A percentile compares a stretch with the other conserved stretches of the same genome.
Evolutionary conservation across 1,284 basidiomycete genomes (phyloP).

Genomic region (Inonotus hispidus): DNA sequence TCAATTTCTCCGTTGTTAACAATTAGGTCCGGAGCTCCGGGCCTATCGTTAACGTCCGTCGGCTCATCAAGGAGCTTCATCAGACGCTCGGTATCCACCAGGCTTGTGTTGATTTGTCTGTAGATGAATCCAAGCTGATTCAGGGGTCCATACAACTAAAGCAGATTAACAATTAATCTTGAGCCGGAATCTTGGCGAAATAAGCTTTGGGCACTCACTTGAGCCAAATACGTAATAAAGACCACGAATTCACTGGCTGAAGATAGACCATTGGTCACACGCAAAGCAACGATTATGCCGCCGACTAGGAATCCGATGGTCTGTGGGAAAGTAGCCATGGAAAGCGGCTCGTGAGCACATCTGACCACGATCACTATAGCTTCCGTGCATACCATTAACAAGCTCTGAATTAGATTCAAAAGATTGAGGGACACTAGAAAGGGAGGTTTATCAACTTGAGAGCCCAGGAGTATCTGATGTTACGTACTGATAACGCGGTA

Average conservation of each 20-base stretch:
- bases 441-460: background rate
- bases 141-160: constrained; percentile 64
- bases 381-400: constrained; percentile 57
- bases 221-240: constrained; percentile 76
- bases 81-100: constrained; percentile 78
- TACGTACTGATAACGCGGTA: constrained; percentile 64
- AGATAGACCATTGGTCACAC: constrained; percentile 48
- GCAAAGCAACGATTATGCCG: constrained; percentile 66
- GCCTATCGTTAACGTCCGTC: constrained; percentile 77
- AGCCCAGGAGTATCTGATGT: background rate
- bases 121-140: constrained; percentile 73
- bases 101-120: constrained; percentile 64
- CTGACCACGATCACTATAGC: background rate
- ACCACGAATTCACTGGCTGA: constrained; percentile 61
- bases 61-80: constrained; percentile 72
- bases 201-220: constrained; percentile 39
- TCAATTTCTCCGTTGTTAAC: constrained; percentile 77
- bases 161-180: constrained; percentile 18
- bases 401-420: constrained; percentile 72
- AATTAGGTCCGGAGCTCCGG: constrained; percentile 67
- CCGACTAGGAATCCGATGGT: constrained; percentile 74
- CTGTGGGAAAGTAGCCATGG: constrained; percentile 29
- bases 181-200: background rate
- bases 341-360: background rate
- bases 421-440: constrained; percentile 60